Evolutionary conservation across 768 basidiomycete species (phyloP).

Genomic region (Candolleomyces aberdarensis): DNA sequence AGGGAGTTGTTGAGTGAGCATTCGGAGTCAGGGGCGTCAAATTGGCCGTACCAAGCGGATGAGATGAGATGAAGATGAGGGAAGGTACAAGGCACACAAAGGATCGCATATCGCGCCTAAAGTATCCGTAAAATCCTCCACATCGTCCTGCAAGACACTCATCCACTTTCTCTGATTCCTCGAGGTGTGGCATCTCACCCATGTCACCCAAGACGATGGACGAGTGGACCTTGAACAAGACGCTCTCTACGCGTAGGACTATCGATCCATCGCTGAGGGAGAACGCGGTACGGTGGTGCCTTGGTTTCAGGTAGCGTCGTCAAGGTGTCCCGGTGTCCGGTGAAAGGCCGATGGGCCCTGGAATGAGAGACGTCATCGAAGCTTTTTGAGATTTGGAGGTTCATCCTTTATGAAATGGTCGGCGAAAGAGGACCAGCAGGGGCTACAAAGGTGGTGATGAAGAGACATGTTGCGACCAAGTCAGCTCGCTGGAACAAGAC

Average conservation of each 20-base stretch:
- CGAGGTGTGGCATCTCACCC: conserved; percentile 36
- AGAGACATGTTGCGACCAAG: too few relatives aligned
- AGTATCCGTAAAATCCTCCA: conserved; percentile 34
- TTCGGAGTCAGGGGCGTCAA: conserved; percentile 32
- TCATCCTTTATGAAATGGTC: too few relatives aligned
- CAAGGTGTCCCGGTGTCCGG: too few relatives aligned
- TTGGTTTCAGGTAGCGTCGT: too few relatives aligned
- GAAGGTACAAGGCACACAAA: conserved; percentile 26
- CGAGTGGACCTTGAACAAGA: conserved; percentile 34
- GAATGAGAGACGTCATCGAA: too few relatives aligned
- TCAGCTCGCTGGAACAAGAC: too few relatives aligned
- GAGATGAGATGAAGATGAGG: conserved; percentile 1
- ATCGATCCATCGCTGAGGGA: conserved; percentile 39
- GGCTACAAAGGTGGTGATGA: too few relatives aligned
- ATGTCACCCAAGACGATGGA: conserved; percentile 37
- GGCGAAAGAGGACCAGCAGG: too few relatives aligned
- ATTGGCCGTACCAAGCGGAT: conserved; percentile 24
- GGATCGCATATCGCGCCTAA: conserved; percentile 34
- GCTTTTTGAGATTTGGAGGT: too few relatives aligned
- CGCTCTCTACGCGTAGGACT: conserved; percentile 28
- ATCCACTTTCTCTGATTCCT: conserved; percentile 26
- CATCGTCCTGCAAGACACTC: conserved; percentile 34
- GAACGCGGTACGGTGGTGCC: conserved; percentile 29
- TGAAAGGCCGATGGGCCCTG: too few relatives aligned
- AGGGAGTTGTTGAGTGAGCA: conserved; percentile 33